Evolutionary conservation across 768 basidiomycete genomes (phyloP), one percentile per base, ranked within the genome.

Genomic region (Strobilomyces dryophilus): DNA sequence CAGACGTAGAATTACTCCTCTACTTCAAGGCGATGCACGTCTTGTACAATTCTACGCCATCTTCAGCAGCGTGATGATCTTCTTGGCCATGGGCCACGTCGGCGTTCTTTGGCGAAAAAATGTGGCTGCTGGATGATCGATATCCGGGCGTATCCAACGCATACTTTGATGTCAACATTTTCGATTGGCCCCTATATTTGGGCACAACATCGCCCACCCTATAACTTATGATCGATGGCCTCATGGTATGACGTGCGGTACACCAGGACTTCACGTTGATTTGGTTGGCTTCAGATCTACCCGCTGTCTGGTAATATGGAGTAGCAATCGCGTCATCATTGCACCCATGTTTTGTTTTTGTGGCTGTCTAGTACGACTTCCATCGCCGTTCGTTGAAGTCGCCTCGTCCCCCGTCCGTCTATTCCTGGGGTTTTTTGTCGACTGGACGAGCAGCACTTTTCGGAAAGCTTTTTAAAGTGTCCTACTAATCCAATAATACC

Each of bases 121-220:
- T 73, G 60, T 77, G 76, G 76, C 56, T 76, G 12, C 39, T 66
- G 1, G 51, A 73, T 12, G 27, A 55, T 0, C 24, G 63, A 20
- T 71, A 65, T 42, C 72, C 73, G 12, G 73, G 73, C 0, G 75
- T 74, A 2, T 63, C 66, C 20, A 52, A 58, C 3, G 66, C 57
- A 5, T 77, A 73, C 51, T 61, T 71, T 39, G 45, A 34, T 11
- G 43, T 59, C 8, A 41, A 70, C 40, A 52, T 60, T 37, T 24
- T 63, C 5, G 50, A 46, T 11, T 70, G 71, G 63, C 65, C 18
- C 36, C 8, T 41, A 15, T 20, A 4, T 21, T 42, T 24, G 41
- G 41, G 41, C 4, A 42, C 41, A 15, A 26, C 41, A 15, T 12
- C 41, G 14, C 2, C 27, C 8, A 42, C 27, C 12, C 12, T 42